Evolutionary conservation across 306 rosid genomes (phyloP).

Genomic region (Pterocarpus santalinus): DNA sequence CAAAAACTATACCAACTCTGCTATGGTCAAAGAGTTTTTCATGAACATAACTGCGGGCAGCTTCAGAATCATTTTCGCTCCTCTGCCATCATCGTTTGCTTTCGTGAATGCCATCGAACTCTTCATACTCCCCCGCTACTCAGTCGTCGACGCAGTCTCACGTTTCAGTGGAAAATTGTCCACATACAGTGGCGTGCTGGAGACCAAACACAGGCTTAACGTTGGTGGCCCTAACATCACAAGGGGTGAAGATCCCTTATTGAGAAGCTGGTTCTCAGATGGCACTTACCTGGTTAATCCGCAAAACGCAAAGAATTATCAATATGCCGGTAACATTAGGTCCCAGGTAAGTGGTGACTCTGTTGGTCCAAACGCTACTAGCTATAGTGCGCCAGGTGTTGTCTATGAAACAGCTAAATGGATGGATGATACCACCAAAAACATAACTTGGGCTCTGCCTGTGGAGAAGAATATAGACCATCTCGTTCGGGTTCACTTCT

Average conservation of each 20-base stretch:
- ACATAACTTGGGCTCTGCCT: too few species aligned
- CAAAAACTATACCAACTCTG: too few species aligned
- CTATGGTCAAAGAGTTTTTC: slow-evolving; percentile 45
- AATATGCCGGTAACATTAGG: fast-evolving
- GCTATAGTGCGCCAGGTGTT: too few species aligned
- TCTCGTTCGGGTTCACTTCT: slow-evolving; percentile 56
- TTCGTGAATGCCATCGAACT: slow-evolving; percentile 68
- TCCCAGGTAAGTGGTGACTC: neutral
- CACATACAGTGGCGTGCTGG: neutral
- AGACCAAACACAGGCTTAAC: slow-evolving; percentile 47
- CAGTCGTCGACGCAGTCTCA: fast-evolving
- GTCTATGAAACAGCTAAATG: too few species aligned
- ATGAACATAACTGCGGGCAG: neutral
- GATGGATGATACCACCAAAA: too few species aligned
- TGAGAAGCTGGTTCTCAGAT: slow-evolving; percentile 56
- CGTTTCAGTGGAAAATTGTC: neutral
- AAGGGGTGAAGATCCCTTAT: neutral
- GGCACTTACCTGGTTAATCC: slow-evolving; percentile 1
- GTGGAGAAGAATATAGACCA: slow-evolving; percentile 41
- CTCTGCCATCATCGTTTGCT: slow-evolving; percentile 40
- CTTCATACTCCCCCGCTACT: slow-evolving; percentile 38
- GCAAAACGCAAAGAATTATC: neutral
- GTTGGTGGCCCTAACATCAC: slow-evolving; percentile 36
- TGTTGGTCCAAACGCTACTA: too few species aligned
- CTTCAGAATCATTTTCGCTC: slow-evolving; percentile 44